Conservation (phyloP, 306 rosid genomes). For the Astragalus membranaceus region DNA sequence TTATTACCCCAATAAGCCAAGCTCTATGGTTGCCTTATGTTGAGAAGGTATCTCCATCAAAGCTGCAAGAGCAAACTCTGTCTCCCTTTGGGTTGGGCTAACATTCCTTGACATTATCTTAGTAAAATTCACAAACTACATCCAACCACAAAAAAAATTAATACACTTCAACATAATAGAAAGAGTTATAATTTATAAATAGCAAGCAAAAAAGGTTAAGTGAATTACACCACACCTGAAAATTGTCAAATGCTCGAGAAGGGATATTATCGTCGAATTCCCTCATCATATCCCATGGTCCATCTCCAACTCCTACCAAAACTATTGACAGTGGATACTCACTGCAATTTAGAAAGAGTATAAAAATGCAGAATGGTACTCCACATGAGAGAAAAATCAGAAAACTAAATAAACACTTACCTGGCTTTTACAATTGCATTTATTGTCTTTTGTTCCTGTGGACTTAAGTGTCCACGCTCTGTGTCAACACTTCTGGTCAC, state of each 20-base stretch:
- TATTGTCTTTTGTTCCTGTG: constrained; percentile 67
- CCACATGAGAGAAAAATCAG: neutral
- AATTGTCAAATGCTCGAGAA: constrained; percentile 68
- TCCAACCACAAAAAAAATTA: constrained; percentile 1
- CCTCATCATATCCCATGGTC: constrained; percentile 84
- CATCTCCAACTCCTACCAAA: constrained; percentile 86
- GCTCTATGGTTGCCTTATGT: constrained; percentile 74
- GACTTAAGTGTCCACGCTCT: constrained; percentile 46
- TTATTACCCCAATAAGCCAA: constrained; percentile 59
- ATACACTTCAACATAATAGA: neutral
- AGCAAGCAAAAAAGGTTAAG: neutral
- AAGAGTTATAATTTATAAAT: neutral
- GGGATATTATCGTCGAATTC: constrained; percentile 82
- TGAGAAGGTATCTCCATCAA: constrained; percentile 91
- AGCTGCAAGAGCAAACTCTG: constrained; percentile 67
- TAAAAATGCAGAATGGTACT: constrained; percentile 13
- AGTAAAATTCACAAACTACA: constrained; percentile 70
- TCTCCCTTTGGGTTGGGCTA: constrained; percentile 37
- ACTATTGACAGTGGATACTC: constrained; percentile 72
- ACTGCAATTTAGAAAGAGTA: constrained; percentile 33
- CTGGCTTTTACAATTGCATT: constrained; percentile 80
- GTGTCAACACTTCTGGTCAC: constrained; percentile 77
- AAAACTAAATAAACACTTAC: constrained; percentile 16
- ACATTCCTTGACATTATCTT: constrained; percentile 58
- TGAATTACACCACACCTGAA: constrained; percentile 46